Conservation (phyloP, 1,284 basidiomycete genomes). For the Puccinia triticina region DNA sequence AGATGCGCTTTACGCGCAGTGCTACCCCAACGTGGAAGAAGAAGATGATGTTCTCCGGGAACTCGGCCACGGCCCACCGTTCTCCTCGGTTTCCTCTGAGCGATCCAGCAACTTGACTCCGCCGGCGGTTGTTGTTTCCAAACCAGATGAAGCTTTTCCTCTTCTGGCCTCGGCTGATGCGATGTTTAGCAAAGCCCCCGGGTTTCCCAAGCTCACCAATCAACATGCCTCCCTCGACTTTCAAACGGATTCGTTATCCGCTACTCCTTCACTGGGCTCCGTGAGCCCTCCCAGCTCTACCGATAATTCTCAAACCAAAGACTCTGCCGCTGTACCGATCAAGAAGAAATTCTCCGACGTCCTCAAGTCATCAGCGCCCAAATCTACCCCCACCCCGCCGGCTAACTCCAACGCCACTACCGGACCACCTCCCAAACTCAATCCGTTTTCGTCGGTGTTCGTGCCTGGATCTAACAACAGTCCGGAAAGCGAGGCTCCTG, state of each 20-base stretch:
- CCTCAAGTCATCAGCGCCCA: slow-evolving; percentile 9
- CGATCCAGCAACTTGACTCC: slow-evolving; percentile 22
- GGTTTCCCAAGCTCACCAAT: background rate
- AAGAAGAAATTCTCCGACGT: slow-evolving; percentile 50
- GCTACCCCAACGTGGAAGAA: slow-evolving; percentile 40
- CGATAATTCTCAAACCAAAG: background rate
- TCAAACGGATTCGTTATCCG: background rate
- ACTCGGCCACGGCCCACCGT: background rate
- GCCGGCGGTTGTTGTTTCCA: slow-evolving; percentile 38
- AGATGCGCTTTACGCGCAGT: slow-evolving; percentile 35
- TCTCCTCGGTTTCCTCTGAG: slow-evolving; percentile 18
- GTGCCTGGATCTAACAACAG: slow-evolving; percentile 25
- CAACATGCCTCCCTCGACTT: background rate
- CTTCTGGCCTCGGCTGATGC: slow-evolving; percentile 6
- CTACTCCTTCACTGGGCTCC: background rate
- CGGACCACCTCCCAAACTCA: slow-evolving; percentile 13
- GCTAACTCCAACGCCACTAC: slow-evolving; percentile 1
- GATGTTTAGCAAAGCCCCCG: background rate
- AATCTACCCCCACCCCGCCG: background rate
- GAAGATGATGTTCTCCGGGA: slow-evolving; percentile 42
- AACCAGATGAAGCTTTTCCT: slow-evolving; percentile 42
- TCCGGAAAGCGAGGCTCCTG: background rate
- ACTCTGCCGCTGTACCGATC: background rate
- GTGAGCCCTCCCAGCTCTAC: background rate
- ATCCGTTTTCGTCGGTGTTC: slow-evolving; percentile 45